A percentile compares a stretch with the other conserved stretches of the same genome.
These are phyloP conservation scores for Phytophthora tentaculata DNA, from an alignment of 352 stramenopile genomes.

Conservation along the genomic window DNA sequence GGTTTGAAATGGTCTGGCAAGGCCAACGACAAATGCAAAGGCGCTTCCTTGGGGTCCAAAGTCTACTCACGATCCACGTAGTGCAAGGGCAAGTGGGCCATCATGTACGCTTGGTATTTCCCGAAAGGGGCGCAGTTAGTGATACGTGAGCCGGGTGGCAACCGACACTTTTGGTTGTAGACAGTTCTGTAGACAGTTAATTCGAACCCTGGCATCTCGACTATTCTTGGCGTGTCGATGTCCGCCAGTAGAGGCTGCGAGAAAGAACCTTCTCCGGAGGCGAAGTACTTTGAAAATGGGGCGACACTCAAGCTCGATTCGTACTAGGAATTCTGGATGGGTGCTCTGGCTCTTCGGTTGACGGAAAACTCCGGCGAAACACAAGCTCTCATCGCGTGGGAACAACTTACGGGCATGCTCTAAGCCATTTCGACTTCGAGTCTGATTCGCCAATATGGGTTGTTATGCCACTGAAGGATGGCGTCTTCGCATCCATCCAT, in stretches of 20 bases:
- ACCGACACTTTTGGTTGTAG: conserved; percentile 17
- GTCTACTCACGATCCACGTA: conserved; percentile 30
- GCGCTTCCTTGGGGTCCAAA: conserved; percentile 23
- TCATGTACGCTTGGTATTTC: conserved; percentile 31
- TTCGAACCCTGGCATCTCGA: conserved; percentile 11
- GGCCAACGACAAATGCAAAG: conserved; percentile 27
- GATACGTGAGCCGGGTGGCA: not conserved
- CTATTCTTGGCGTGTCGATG: conserved; percentile 26
- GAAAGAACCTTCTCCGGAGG: conserved; percentile 14
- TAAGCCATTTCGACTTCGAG: conserved; percentile 6
- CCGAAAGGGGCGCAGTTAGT: conserved; percentile 10
- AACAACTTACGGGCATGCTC: conserved; percentile 14
- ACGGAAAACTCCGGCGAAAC: conserved; percentile 1
- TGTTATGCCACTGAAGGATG: not conserved
- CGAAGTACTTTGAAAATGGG: conserved; percentile 16
- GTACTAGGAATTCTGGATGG: not conserved
- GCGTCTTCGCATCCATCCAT: not conserved
- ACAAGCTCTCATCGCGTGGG: conserved; percentile 26
- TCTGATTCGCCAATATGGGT: not conserved
- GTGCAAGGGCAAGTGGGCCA: conserved; percentile 35
- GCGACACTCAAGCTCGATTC: conserved; percentile 17
- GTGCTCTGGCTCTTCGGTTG: not conserved
- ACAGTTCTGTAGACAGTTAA: conserved; percentile 17
- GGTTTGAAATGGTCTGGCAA: conserved; percentile 15
- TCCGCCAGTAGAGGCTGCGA: not conserved